Percentiles rank a stretch among this genome's conserved stretches.
These are phyloP conservation scores for Daucus carota DNA, from an alignment of 129 eudicot genomes.

Conservation along the genomic window DH1_v3.0 NC_030388.2:1546501-1547000, in stretches of 20 bases:
- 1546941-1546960: not conserved
- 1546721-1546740: too few relatives aligned
- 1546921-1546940: not conserved
- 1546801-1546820: too few relatives aligned
- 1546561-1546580: not conserved
- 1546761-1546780: too few relatives aligned
- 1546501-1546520: not conserved
- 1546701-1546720: too few relatives aligned
- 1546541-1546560: not conserved
- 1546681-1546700: too few relatives aligned
- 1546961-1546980: not conserved
- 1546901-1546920: not conserved
- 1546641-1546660: not conserved
- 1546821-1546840: too few relatives aligned
- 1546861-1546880: too few relatives aligned
- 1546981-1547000: not conserved
- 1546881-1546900: not conserved
- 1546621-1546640: not conserved
- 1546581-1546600: not conserved
- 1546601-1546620: not conserved
- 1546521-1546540: not conserved
- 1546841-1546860: too few relatives aligned
- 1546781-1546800: too few relatives aligned
- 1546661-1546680: not conserved
- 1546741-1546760: too few relatives aligned